Base-by-base conservation (phyloP, 192 early-diverging fungal species). In the Mortierella hygrophila region DNA sequence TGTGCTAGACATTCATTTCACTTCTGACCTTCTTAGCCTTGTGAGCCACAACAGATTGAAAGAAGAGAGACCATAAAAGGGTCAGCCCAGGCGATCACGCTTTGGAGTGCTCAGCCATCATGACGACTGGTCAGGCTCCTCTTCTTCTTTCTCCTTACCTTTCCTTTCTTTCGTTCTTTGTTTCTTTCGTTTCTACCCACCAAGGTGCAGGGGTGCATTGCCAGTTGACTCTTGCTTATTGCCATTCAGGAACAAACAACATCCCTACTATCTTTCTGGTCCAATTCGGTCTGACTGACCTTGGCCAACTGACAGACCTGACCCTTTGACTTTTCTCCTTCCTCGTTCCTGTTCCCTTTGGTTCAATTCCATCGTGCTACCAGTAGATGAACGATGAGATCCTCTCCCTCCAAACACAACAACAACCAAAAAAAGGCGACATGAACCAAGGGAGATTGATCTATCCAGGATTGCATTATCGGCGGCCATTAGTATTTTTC, bases 401-500 rank as follows among this genome's bases (percentile, higher is more conserved):
- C 60, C 60, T 29, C 29, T 29, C 29, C 5, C 49, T 20, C 44
- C 11, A 2, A 18, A 63, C 9, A 29, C 9, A 32, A 60, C 55
- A 32, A 63, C 29, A 26, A n/a, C n/a, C n/a, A 63, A n/a, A 26
- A 65, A 26, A 63, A 29, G 60, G 8, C 29, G 23, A 15, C 11
- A 32, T 13, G 26, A 11, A 15, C 26, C 26, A 29, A 35, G 11
- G 15, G 7, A 65, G 60, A 32, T 15, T 3, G 60, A 65, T 65
- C 60, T 65, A 52, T 20, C 20, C 10, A 32, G 26, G 60, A 65
- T 65, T 65, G 60, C 60, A 65, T 65, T 65, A 65, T 65, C 60
- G 60, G n/a, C 26, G 60, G 60, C 26, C 26, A 4, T 65, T 32
- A 52, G 49, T 16, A 9, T 32, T 65, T 65, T 65, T 65, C 29